Evolutionary conservation across 192 early-diverging fungal species (phyloP).

Genomic region (Coemansia sp.): DNA sequence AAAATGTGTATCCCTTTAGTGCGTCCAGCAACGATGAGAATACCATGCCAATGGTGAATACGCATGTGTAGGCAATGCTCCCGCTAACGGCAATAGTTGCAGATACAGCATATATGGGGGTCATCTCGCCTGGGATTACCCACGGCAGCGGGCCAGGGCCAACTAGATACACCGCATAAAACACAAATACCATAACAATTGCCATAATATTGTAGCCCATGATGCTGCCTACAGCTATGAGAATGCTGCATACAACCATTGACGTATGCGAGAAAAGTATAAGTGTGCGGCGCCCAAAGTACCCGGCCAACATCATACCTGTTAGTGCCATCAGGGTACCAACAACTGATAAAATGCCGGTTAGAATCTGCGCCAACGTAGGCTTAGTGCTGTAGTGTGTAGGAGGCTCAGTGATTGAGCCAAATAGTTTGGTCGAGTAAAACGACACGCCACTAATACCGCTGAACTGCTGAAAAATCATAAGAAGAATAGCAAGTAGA

Average conservation of each 20-base stretch:
- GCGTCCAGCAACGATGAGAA: conserved; percentile 52
- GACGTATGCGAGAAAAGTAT: conserved; percentile 62
- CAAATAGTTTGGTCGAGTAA: conserved; percentile 75
- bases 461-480: conserved; percentile 72
- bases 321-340: conserved; percentile 20
- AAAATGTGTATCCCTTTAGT: conserved; percentile 51
- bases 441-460: conserved; percentile 80
- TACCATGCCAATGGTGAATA: conserved; percentile 57
- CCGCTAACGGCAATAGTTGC: conserved; percentile 64
- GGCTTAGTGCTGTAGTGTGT: conserved; percentile 19
- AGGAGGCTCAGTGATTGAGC: conserved; percentile 12
- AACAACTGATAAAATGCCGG: conserved; percentile 25
- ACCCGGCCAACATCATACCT: conserved; percentile 58
- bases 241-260: conserved; percentile 58
- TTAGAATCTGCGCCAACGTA: conserved; percentile 39
- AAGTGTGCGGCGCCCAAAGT: conserved; percentile 64
- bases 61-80: conserved; percentile 62
- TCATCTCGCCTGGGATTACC: conserved; percentile 69
- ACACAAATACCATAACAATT: conserved; percentile 64
- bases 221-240: conserved; percentile 62
- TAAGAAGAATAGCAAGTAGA: conserved; percentile 59
- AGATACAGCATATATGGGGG: conserved; percentile 71
- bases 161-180: conserved; percentile 65
- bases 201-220: conserved; percentile 49
- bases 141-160: conserved; percentile 80